Base-by-base conservation (phyloP, 1,284 basidiomycete species). In the Ceratobasidium sp. region DNA sequence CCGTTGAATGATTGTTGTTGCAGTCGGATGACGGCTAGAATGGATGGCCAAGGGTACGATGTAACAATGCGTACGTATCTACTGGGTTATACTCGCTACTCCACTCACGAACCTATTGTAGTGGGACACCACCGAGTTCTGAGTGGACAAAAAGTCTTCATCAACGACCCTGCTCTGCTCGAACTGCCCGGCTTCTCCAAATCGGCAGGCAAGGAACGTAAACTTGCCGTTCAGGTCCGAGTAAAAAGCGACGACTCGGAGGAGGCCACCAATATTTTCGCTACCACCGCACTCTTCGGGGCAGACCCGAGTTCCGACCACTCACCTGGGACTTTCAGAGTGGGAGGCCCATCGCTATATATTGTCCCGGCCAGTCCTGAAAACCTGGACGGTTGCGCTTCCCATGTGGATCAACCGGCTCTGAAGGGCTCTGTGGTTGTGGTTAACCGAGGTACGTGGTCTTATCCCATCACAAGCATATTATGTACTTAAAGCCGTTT, bases 21-120 rank as follows among this genome's bases (percentile, higher is more conserved):
- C 34, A 67, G 62, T 17, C 42, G 62, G 70, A 87, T 95, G 22
- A 87, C 92, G 25, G 89, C 86, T 75, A 83, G 91, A 27, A 77
- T 94, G 55, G 93, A 95, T 75, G 89, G 90, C n/a, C 86, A 82
- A 73, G 93, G 93, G 3, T 96, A 93, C 75, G 92, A 95, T 74
- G 84, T 96, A 47, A 84, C 89, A 20, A 91, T 87, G 80, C 81
- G 93, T 94, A 74, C 75, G 91, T 77, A 5, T 75, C 43, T 47
- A 34, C 55, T 49, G 70, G 1, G 17, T 22, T 70, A 10, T 43
- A 42, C 35, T 40, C n/a, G 32, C 27, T 47, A 20, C 31, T 12
- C 25, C 13, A 38, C 34, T 50, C 2, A 35, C 15, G 40, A 17
- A 2, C 56, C 15, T 62, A 22, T 20, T 43, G 3, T 69, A 95